phyloP scores from a whole-genome alignment of 495 filamentous ascomycete genomes.

The Hypoxylon intermedium region DNA sequence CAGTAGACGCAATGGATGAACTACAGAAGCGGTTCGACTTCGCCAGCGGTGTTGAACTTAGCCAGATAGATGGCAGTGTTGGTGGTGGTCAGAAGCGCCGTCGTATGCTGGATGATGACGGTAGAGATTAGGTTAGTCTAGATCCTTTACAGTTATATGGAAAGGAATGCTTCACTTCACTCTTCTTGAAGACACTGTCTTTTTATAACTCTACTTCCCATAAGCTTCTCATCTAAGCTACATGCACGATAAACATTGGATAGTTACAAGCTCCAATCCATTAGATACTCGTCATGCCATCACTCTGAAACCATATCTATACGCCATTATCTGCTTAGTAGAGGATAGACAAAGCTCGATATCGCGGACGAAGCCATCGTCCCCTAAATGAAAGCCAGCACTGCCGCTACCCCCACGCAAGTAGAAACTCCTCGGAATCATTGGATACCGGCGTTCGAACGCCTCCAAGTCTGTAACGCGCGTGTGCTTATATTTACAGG shows the following conservation, averaged over 20 bases:
- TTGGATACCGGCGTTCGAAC: slow-evolving; percentile 94
- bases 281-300: no score
- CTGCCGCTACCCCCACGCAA: slow-evolving; percentile 75
- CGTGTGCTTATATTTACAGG: no score
- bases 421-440: slow-evolving; percentile 82
- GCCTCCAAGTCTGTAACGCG: slow-evolving; percentile 95
- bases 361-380: slow-evolving; percentile 89
- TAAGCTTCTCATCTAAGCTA: no score
- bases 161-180: no score
- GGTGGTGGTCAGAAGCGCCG: slow-evolving; percentile 19
- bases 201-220: no score
- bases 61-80: background rate
- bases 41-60: background rate
- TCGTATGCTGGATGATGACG: slow-evolving; percentile 24
- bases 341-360: no score
- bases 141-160: no score
- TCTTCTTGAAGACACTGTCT: no score
- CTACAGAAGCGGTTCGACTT: slow-evolving; percentile 14
- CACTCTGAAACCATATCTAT: no score
- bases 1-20: slow-evolving; percentile 21
- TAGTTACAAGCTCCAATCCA: no score
- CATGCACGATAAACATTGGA: no score
- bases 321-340: no score
- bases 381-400: slow-evolving; percentile 76
- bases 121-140: background rate